Conservation (phyloP, 2,329 filamentous ascomycete genomes). For the Aurifilum marmelostoma region DNA sequence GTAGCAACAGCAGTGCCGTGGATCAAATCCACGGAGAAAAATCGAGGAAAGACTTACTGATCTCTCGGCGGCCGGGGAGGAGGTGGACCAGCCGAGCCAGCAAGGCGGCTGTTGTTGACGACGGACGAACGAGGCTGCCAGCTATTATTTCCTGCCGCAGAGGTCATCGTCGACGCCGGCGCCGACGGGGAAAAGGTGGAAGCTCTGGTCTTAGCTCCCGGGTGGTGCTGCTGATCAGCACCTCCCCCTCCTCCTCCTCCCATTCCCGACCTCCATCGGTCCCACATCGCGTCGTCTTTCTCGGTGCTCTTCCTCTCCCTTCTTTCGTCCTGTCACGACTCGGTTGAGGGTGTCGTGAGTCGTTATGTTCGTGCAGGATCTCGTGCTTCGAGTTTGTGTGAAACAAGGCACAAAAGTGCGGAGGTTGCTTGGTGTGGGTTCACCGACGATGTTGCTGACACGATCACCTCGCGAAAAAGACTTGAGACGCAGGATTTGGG, state of each 20-base stretch:
- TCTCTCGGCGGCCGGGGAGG: conserved; percentile 22
- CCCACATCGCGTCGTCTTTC: conserved; percentile 12
- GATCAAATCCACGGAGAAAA: neutral
- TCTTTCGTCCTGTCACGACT: neutral
- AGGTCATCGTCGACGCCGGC: neutral
- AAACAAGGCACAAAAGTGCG: neutral
- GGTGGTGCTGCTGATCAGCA: neutral
- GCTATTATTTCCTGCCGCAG: conserved; percentile 11
- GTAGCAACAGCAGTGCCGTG: neutral
- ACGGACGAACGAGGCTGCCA: conserved; percentile 25
- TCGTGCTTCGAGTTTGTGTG: neutral
- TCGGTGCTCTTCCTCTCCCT: neutral
- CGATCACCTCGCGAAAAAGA: neutral
- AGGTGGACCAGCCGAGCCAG: conserved; percentile 19
- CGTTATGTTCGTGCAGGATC: neutral
- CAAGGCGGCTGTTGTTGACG: conserved; percentile 14
- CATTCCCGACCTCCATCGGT: conserved; percentile 18
- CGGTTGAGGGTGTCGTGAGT: neutral
- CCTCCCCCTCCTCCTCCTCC: conserved; percentile 9
- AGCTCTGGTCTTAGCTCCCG: conserved; percentile 8
- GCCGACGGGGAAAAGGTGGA: conserved; percentile 8
- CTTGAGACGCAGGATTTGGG: neutral
- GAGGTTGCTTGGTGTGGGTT: neutral
- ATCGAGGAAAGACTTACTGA: conserved; percentile 16
- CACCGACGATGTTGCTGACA: neutral